These are phyloP conservation scores for Alloteropsis semialata DNA, from an alignment of 176 grass and related monocot genomes.

Conservation along the genomic window DNA sequence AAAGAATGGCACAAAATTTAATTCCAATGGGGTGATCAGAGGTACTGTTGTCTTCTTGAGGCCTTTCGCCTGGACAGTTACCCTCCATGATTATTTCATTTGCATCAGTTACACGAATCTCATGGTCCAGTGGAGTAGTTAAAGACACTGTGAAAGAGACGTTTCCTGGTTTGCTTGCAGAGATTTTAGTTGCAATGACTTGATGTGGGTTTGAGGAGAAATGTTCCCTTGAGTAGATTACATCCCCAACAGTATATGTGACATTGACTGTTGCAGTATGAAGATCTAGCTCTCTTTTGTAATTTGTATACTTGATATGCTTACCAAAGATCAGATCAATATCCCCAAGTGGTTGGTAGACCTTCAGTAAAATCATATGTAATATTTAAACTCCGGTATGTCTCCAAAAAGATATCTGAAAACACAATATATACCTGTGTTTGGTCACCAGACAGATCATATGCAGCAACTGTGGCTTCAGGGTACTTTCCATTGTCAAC, in stretches of 20 bases:
- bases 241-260: slow-evolving; percentile 61
- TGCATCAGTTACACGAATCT: slow-evolving; percentile 40
- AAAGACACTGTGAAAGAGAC: slow-evolving; percentile 66
- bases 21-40: slow-evolving; percentile 50
- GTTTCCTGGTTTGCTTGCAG: slow-evolving; percentile 52
- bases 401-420: not conserved
- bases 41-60: slow-evolving; percentile 24
- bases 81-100: slow-evolving; percentile 81
- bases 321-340: slow-evolving; percentile 66
- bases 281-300: slow-evolving; percentile 80
- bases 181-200: slow-evolving; percentile 67
- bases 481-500: slow-evolving; percentile 73
- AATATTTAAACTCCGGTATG: slow-evolving; percentile 10
- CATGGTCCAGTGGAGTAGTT: slow-evolving; percentile 50
- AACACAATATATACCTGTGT: slow-evolving; percentile 53
- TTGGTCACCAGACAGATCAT: slow-evolving; percentile 48
- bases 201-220: slow-evolving; percentile 78
- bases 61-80: slow-evolving; percentile 58
- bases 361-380: slow-evolving; percentile 50
- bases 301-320: slow-evolving; percentile 42
- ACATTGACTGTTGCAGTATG: slow-evolving; percentile 54
- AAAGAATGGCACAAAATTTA: slow-evolving; percentile 72
- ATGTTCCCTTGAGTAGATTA: slow-evolving; percentile 70
- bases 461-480: slow-evolving; percentile 66
- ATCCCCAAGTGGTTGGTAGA: slow-evolving; percentile 82